These are phyloP conservation scores for Ophiocordyceps camponoti-rufipedis DNA, from an alignment of 2,329 filamentous ascomycete genomes.

Conservation along the genomic window DNA sequence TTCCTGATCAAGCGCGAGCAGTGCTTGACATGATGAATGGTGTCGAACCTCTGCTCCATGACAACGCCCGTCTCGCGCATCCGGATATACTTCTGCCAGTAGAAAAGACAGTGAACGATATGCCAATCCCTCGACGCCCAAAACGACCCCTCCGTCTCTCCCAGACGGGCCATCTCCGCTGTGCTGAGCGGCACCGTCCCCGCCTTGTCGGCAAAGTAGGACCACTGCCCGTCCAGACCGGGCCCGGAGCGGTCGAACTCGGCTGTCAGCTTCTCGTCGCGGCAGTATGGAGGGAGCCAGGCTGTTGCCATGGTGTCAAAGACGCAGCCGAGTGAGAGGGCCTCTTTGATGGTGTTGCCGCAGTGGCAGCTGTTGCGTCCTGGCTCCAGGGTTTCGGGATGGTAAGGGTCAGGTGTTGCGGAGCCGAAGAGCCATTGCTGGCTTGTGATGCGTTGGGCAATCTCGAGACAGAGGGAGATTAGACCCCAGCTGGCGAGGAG, in stretches of 20 bases:
- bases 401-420: neutral
- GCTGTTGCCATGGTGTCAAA: conserved; percentile 16
- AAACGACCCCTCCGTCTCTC: conserved; percentile 5
- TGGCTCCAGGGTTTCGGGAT: neutral
- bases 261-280: conserved; percentile 13
- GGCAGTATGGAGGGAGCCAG: conserved; percentile 16
- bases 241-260: conserved; percentile 14
- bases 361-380: conserved; percentile 10
- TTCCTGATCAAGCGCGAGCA: neutral
- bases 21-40: neutral
- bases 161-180: conserved; percentile 4
- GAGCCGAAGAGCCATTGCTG: neutral
- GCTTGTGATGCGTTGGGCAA: neutral
- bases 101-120: conserved; percentile 13
- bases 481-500: neutral
- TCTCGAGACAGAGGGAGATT: neutral
- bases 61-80: conserved; percentile 3
- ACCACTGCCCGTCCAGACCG: conserved; percentile 12
- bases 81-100: conserved; percentile 13
- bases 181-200: conserved; percentile 7
- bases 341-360: conserved; percentile 12
- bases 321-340: conserved; percentile 9
- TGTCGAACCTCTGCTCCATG: conserved; percentile 9
- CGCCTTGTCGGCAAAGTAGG: conserved; percentile 12
- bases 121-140: conserved; percentile 11